phyloP scores from a whole-genome alignment of 768 basidiomycete species.

The Boletus bicolor region DNA sequence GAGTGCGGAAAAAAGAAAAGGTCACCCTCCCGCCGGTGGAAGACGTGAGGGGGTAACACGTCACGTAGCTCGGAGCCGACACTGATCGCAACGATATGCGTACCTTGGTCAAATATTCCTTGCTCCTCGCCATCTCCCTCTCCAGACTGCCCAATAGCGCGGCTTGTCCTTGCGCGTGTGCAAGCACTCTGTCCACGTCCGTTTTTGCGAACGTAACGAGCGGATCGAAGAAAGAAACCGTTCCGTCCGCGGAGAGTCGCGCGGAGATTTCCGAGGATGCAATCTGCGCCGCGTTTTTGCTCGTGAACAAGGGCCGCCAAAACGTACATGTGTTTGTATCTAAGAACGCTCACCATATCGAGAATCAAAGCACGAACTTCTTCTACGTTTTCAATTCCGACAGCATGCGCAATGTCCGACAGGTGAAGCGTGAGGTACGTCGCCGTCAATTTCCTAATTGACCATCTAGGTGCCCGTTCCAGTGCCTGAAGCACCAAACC shows the following conservation, averaged over 20 bases:
- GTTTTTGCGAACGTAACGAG: slow-evolving; percentile 54
- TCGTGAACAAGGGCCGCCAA: neutral
- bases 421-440: slow-evolving; percentile 81
- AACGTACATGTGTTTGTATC: neutral
- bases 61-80: neutral
- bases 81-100: slow-evolving; percentile 1
- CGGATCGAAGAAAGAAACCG: slow-evolving; percentile 71
- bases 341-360: slow-evolving; percentile 58
- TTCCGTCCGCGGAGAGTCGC: slow-evolving; percentile 60
- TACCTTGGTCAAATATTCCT: slow-evolving; percentile 74
- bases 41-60: neutral
- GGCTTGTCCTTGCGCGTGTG: slow-evolving; percentile 49
- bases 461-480: slow-evolving; percentile 70
- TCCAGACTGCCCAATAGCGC: slow-evolving; percentile 23
- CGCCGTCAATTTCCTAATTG: slow-evolving; percentile 73
- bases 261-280: slow-evolving; percentile 69
- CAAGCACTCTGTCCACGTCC: slow-evolving; percentile 59
- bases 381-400: slow-evolving; percentile 44
- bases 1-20: neutral
- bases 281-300: slow-evolving; percentile 45
- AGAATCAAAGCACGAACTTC: slow-evolving; percentile 59
- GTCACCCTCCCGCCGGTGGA: neutral
- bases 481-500: slow-evolving; percentile 70
- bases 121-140: slow-evolving; percentile 50
- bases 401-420: slow-evolving; percentile 58